phyloP scores from a whole-genome alignment of 805 yeast genomes.

The Yarrowia porcina region DNA sequence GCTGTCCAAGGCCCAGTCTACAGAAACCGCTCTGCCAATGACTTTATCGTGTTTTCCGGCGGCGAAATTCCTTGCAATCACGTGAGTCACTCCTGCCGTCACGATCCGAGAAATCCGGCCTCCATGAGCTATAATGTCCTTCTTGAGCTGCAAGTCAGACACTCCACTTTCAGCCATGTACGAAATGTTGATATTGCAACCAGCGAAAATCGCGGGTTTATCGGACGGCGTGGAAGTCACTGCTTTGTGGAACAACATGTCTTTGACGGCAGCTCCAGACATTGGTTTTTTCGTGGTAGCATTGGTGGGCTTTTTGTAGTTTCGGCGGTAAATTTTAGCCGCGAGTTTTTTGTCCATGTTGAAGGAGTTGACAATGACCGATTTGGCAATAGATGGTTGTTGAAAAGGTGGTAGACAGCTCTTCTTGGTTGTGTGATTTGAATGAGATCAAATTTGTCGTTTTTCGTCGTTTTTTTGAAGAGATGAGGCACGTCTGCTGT shows the following conservation, averaged over 20 bases:
- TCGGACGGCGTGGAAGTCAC: background rate
- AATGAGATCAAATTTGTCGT: too few species aligned
- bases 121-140: conserved; percentile 18
- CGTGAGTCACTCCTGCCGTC: conserved; percentile 12
- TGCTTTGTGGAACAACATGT: background rate
- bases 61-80: conserved; percentile 14
- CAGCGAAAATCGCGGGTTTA: background rate
- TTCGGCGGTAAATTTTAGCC: background rate
- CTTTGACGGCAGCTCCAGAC: background rate
- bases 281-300: background rate
- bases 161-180: conserved; percentile 9
- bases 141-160: conserved; percentile 20
- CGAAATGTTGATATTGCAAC: conserved; percentile 22
- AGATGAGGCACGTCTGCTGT: background rate
- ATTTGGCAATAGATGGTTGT: too few species aligned
- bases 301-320: background rate
- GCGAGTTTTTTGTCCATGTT: conserved; percentile 22
- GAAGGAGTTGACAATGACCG: too few species aligned
- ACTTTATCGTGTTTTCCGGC: conserved; percentile 18
- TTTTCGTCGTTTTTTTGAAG: too few species aligned
- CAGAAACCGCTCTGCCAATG: background rate
- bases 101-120: background rate
- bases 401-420: too few species aligned
- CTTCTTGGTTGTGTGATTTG: too few species aligned
- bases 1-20: conserved; percentile 12